Base-by-base conservation (phyloP, 176 grass and related monocot species). In the Bolboschoenus planiculmis region DNA sequence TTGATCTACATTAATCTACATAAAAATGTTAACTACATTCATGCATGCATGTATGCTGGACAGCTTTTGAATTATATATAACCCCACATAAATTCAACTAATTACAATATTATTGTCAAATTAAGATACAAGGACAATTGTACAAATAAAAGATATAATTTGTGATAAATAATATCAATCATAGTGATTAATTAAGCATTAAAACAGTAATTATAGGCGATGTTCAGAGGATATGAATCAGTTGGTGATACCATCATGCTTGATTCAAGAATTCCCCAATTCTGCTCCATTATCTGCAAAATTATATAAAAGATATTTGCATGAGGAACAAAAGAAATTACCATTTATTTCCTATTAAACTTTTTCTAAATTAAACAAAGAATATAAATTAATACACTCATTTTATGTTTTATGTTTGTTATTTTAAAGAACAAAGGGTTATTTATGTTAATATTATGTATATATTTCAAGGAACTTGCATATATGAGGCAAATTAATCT, bases 221-320 rank as follows among this genome's bases (percentile, higher is more conserved):
- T 30, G 43, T 75, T 29, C 40, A 75, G 40, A 50, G 24, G 71
- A 75, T 75, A 60, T 40, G 78, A 16, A 55, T 29, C 36, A 64
- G 56, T 46, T 47, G 71, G 4, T 50, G 55, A 30, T 63, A 44
- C 47, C 56, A 81, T 63, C 35, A 43, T 61, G 54, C 39, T 81
- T 64, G 37, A 57, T 81, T 63, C 57, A 6, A 61, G 11, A 47
- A 64, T 42, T 63, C 14, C 79, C 79, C 31, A 81, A 64, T 64
- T 81, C 56, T 40, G 56, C 40, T 81, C 23, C 56, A 37, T 27
- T 61, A 81, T 44, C 79, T 81, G 31, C 56, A 81, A 31, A 63
- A 80, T 58, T 24, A 26, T 37, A 80, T 10, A 37, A 78, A 6
- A n/a, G 21, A 24, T 24, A 71, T 71, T 71, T 23, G 7, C 18